These are phyloP conservation scores for Gymnopilus junonius DNA, from an alignment of 768 basidiomycete species.

Conservation along the genomic window DNA sequence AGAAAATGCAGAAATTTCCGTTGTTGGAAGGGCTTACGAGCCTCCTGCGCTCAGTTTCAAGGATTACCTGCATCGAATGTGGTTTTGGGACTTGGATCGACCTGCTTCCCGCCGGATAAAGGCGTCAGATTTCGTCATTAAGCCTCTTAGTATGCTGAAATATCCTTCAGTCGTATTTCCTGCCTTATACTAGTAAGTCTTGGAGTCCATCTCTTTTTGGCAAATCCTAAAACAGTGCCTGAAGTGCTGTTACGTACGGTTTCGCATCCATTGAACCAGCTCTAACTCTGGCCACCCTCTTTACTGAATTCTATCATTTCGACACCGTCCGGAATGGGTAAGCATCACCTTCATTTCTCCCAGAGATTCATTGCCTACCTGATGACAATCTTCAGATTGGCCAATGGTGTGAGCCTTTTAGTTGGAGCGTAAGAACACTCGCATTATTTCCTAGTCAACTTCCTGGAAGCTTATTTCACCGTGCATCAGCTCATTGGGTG, in stretches of 20 bases:
- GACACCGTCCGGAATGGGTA: slow-evolving; percentile 43
- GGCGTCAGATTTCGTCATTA: slow-evolving; percentile 32
- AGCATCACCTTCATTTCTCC: background rate
- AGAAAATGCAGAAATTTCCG: slow-evolving; percentile 11
- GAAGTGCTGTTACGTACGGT: slow-evolving; percentile 40
- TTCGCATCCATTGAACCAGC: slow-evolving; percentile 45
- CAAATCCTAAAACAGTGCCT: background rate
- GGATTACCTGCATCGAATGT: slow-evolving; percentile 32
- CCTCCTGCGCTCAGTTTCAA: slow-evolving; percentile 31
- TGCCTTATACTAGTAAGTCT: slow-evolving; percentile 38
- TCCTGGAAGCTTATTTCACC: background rate
- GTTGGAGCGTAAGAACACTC: slow-evolving; percentile 35
- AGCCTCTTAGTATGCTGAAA: slow-evolving; percentile 41
- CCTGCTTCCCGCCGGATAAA: slow-evolving; percentile 32
- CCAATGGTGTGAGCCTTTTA: slow-evolving; percentile 40
- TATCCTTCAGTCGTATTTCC: slow-evolving; percentile 45
- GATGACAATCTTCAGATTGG: slow-evolving; percentile 30
- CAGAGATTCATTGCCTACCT: background rate
- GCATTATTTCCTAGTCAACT: background rate
- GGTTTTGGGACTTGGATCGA: slow-evolving; percentile 34
- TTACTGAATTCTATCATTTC: slow-evolving; percentile 42
- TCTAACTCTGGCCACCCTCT: slow-evolving; percentile 40
- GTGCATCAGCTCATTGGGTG: slow-evolving; percentile 33
- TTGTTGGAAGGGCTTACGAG: slow-evolving; percentile 20
- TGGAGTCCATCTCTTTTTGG: background rate